phyloP scores from a whole-genome alignment of 2,329 filamentous ascomycete genomes.

The Geosmithia flava region DNA sequence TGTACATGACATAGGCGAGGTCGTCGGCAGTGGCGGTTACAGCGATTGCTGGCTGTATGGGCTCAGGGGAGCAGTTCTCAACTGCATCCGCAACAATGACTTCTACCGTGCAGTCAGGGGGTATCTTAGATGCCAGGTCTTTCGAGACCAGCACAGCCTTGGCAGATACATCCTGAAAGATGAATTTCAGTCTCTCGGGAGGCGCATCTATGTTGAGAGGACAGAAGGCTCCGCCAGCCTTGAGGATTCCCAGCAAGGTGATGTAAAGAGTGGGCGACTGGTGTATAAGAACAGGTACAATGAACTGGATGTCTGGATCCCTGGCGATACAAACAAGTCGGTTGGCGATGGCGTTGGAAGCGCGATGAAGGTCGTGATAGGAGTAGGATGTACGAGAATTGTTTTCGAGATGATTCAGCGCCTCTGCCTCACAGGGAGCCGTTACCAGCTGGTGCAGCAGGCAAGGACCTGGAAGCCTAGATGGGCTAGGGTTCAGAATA shows the following conservation, averaged over 20 bases:
- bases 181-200: slow-evolving; percentile 64
- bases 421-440: slow-evolving; percentile 10
- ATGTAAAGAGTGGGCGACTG: slow-evolving; percentile 72
- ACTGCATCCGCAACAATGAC: slow-evolving; percentile 23
- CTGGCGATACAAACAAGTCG: slow-evolving; percentile 22
- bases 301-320: slow-evolving; percentile 16
- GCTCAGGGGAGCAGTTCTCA: slow-evolving; percentile 3
- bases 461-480: slow-evolving; percentile 25
- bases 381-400: slow-evolving; percentile 29
- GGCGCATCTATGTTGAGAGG: slow-evolving; percentile 72
- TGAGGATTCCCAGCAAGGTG: slow-evolving; percentile 63
- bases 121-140: slow-evolving; percentile 28
- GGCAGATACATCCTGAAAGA: slow-evolving; percentile 65
- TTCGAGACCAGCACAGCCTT: slow-evolving; percentile 52
- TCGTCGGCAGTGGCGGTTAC: slow-evolving; percentile 17
- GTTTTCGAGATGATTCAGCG: slow-evolving; percentile 19
- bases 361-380: slow-evolving; percentile 49
- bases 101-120: slow-evolving; percentile 14
- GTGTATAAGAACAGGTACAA: slow-evolving; percentile 67
- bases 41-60: slow-evolving; percentile 1
- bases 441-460: slow-evolving; percentile 49
- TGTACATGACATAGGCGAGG: slow-evolving; percentile 86
- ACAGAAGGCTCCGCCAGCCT: slow-evolving; percentile 76
- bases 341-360: slow-evolving; percentile 42
- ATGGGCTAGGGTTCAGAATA: slow-evolving; percentile 32